Conservation (phyloP, 2,329 filamentous ascomycete species). For the Colletotrichum sp. region DNA sequence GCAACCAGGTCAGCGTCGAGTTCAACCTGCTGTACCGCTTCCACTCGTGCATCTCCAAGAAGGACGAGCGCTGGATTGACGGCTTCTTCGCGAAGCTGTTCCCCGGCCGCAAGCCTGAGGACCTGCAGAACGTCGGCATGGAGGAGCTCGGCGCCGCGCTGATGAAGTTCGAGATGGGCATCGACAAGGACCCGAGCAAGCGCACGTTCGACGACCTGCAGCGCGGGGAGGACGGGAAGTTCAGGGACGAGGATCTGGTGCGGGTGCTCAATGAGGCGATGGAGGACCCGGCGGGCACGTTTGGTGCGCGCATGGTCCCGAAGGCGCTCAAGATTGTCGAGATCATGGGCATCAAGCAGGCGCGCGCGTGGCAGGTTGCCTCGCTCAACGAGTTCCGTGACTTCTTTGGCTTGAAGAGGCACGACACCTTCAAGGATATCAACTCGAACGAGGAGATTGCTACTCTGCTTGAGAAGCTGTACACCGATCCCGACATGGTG, state of each 20-base stretch:
- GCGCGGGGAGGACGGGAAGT: slow-evolving; percentile 54
- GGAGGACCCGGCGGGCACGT: slow-evolving; percentile 64
- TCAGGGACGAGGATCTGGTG: slow-evolving; percentile 63
- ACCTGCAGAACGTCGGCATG: slow-evolving; percentile 37
- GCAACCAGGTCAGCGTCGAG: slow-evolving; percentile 72
- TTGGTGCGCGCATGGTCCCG: slow-evolving; percentile 65
- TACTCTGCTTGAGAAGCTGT: slow-evolving; percentile 60
- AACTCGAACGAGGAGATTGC: slow-evolving; percentile 62
- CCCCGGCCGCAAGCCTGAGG: slow-evolving; percentile 28
- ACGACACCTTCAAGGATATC: slow-evolving; percentile 63
- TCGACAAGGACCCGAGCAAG: slow-evolving; percentile 46
- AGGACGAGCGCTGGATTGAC: slow-evolving; percentile 68
- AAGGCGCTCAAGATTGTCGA: slow-evolving; percentile 65
- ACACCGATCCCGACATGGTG: slow-evolving; percentile 68
- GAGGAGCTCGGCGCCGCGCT: slow-evolving; percentile 36
- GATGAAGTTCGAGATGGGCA: slow-evolving; percentile 38
- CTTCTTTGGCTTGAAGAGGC: slow-evolving; percentile 64
- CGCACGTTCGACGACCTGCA: slow-evolving; percentile 55
- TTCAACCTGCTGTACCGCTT: slow-evolving; percentile 73
- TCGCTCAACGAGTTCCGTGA: slow-evolving; percentile 70
- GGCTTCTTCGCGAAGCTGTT: slow-evolving; percentile 56
- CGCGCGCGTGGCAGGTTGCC: slow-evolving; percentile 64
- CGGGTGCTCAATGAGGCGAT: slow-evolving; percentile 61
- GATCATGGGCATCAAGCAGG: slow-evolving; percentile 66
- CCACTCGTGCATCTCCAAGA: slow-evolving; percentile 65